These are phyloP conservation scores for Metschnikowia colocasiae DNA, from an alignment of 805 yeast species.

Conservation along the genomic window DNA sequence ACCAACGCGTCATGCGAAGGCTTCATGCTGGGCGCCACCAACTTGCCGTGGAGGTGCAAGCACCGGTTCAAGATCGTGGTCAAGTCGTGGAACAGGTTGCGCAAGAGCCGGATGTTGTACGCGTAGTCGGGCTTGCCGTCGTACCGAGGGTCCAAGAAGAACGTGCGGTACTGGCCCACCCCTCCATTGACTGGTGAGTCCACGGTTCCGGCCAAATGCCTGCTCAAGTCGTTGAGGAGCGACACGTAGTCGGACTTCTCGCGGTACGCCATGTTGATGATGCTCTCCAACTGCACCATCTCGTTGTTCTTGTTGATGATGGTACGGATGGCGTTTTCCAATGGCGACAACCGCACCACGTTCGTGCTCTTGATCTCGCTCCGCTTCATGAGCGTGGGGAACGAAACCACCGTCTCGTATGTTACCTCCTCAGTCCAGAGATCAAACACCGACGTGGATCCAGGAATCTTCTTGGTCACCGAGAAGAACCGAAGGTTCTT, in stretches of 20 bases:
- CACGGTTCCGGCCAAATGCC: slow-evolving; percentile 78
- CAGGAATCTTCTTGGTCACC: slow-evolving; percentile 66
- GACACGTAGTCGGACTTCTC: slow-evolving; percentile 48
- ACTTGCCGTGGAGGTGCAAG: slow-evolving; percentile 62
- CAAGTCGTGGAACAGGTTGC: slow-evolving; percentile 61
- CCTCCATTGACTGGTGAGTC: slow-evolving; percentile 95
- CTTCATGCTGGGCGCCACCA: slow-evolving; percentile 53
- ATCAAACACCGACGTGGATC: slow-evolving; percentile 65
- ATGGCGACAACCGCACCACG: slow-evolving; percentile 66
- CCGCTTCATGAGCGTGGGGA: slow-evolving; percentile 87
- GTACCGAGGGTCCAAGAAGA: slow-evolving; percentile 45
- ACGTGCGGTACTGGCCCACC: slow-evolving; percentile 73
- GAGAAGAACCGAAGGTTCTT: slow-evolving; percentile 69
- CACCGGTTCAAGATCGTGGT: slow-evolving; percentile 63
- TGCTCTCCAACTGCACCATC: slow-evolving; percentile 61
- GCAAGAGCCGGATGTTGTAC: slow-evolving; percentile 34
- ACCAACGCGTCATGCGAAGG: slow-evolving; percentile 67
- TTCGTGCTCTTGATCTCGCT: slow-evolving; percentile 57
- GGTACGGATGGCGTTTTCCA: slow-evolving; percentile 74
- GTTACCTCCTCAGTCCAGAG: slow-evolving; percentile 88
- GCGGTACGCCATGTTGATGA: slow-evolving; percentile 49
- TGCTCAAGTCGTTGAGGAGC: slow-evolving; percentile 59
- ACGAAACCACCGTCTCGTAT: slow-evolving; percentile 67
- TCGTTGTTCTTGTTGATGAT: slow-evolving; percentile 68
- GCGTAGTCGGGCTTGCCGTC: slow-evolving; percentile 31